Conservation (phyloP, 164 flowering plant genomes). For the Malania oleifera region DNA sequence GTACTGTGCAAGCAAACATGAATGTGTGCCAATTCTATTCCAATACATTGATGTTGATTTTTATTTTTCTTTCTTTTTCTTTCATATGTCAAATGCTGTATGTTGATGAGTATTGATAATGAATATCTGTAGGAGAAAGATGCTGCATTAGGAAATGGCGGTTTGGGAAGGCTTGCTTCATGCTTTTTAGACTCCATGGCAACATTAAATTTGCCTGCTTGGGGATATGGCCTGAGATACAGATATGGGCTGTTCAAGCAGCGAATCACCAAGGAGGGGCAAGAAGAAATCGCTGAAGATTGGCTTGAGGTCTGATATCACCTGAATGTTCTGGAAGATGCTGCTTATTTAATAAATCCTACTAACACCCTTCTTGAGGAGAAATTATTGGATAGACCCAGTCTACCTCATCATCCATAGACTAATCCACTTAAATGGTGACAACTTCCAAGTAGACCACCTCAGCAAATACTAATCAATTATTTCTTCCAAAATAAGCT, state of each 20-base stretch:
- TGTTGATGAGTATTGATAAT: constrained; percentile 5
- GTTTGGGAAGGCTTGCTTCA: constrained; percentile 96
- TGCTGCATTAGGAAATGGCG: constrained; percentile 99
- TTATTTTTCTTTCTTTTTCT: background rate
- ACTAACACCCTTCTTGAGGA: constrained; percentile 3
- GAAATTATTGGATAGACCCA: no score
- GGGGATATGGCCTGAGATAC: constrained; percentile 98
- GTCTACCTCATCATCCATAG: no score
- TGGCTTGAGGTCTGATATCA: constrained; percentile 85
- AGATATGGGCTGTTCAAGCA: constrained; percentile 96
- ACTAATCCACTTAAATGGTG: no score
- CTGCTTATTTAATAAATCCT: background rate
- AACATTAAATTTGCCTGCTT: constrained; percentile 89
- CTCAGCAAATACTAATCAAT: no score
- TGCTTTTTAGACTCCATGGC: constrained; percentile 98
- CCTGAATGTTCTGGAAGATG: background rate
- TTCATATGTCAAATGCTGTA: background rate
- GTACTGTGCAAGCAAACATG: no score
- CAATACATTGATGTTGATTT: no score
- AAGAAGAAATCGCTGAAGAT: constrained; percentile 89
- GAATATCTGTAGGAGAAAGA: constrained; percentile 72
- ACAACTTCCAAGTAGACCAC: no score
- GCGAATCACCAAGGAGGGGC: constrained; percentile 68
- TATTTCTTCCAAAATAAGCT: no score
- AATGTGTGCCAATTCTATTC: no score